Evolutionary conservation across 2,329 filamentous ascomycete genomes (phyloP).

Genomic region (Massarina eburnea): DNA sequence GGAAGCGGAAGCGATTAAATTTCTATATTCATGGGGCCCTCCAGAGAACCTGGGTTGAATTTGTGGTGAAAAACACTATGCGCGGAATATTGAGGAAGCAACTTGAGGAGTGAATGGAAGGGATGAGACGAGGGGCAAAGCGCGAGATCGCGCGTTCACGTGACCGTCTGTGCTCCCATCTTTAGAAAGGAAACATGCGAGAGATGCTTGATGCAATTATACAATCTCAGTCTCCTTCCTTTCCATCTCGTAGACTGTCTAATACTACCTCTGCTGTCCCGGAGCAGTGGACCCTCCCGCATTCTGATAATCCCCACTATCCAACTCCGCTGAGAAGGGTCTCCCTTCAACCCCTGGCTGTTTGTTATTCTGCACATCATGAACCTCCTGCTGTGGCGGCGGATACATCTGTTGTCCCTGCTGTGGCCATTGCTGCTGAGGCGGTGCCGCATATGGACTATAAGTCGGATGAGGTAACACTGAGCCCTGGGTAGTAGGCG

Average conservation of each 20-base stretch:
- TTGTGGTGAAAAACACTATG: background rate
- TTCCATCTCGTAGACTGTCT: too few relatives aligned
- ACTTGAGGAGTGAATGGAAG: background rate
- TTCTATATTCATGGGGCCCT: background rate
- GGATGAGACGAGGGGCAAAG: background rate
- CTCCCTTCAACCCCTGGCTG: conserved; percentile 5
- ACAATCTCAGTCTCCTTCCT: too few relatives aligned
- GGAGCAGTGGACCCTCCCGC: background rate
- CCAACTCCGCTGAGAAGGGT: conserved; percentile 25
- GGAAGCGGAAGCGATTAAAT: background rate
- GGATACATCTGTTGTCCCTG: conserved; percentile 15
- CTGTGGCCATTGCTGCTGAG: conserved; percentile 17
- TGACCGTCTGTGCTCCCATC: conserved; percentile 3
- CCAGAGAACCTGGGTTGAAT: background rate
- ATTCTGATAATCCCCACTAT: conserved; percentile 6
- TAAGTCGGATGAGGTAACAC: conserved; percentile 10
- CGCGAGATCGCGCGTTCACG: conserved; percentile 8
- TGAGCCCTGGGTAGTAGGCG: conserved; percentile 16
- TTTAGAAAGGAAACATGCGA: background rate
- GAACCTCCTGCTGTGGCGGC: conserved; percentile 13
- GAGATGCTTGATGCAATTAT: background rate
- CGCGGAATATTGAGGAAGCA: background rate
- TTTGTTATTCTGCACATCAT: conserved; percentile 5
- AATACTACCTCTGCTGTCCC: background rate
- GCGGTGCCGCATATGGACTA: conserved; percentile 10